Evolutionary conservation across 163 green algal genomes (phyloP).

Genomic region (Trebouxia gelatinosa): DNA sequence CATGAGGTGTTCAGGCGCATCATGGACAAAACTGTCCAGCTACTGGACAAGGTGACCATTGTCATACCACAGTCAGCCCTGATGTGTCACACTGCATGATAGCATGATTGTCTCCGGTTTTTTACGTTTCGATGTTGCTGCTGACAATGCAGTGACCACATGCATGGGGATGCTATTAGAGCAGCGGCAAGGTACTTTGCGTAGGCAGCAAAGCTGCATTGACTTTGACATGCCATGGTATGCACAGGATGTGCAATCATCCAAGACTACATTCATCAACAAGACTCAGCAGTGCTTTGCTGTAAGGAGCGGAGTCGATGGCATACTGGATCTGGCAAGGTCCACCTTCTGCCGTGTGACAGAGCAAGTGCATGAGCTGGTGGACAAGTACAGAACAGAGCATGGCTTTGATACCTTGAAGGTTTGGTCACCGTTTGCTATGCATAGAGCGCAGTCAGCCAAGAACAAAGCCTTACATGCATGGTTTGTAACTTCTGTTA

Average conservation of each 20-base stretch:
- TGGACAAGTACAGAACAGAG: constrained; percentile 46
- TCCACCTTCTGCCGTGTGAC: constrained; percentile 70
- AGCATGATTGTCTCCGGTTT: too few species aligned
- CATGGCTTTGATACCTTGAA: constrained; percentile 9
- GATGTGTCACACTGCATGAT: neutral
- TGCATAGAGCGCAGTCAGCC: too few species aligned
- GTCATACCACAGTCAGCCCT: neutral
- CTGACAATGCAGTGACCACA: too few species aligned
- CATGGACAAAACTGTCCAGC: constrained; percentile 37
- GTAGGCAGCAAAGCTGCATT: too few species aligned
- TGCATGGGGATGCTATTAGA: too few species aligned
- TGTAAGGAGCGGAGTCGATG: constrained; percentile 51
- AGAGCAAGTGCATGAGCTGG: constrained; percentile 72
- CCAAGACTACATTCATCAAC: constrained; percentile 63
- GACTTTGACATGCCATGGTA: too few species aligned
- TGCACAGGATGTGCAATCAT: constrained; percentile 42
- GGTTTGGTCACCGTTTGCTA: too few species aligned
- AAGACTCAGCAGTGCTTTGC: constrained; percentile 85
- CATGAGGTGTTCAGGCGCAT: constrained; percentile 49
- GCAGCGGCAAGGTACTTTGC: too few species aligned
- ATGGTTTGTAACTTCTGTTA: too few species aligned
- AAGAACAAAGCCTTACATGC: too few species aligned
- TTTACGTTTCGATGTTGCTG: too few species aligned
- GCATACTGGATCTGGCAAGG: constrained; percentile 80
- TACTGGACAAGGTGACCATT: constrained; percentile 50